Evolutionary conservation across 164 flowering plant genomes (phyloP).

Genomic region (Kingdonia uniflora): DNA sequence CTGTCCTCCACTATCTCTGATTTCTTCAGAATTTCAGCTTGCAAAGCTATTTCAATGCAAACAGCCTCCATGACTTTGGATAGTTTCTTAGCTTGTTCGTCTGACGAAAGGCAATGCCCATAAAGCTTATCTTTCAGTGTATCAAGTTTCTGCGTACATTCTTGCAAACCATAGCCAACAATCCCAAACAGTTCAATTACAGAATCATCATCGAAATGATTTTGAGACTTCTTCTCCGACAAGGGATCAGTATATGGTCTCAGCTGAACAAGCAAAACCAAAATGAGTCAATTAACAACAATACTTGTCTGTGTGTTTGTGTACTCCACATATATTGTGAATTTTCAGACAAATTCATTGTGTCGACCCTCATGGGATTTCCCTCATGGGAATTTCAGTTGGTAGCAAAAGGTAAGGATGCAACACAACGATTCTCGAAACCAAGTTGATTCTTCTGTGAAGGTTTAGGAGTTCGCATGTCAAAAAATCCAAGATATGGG

Average conservation of each 20-base stretch:
- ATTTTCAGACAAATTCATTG: too few relatives aligned
- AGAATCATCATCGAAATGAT: conserved; percentile 16
- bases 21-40: conserved; percentile 31
- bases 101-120: conserved; percentile 26
- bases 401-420: too few relatives aligned
- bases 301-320: too few relatives aligned
- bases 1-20: conserved; percentile 28
- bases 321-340: too few relatives aligned
- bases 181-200: conserved; percentile 20
- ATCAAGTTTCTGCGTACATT: conserved; percentile 28
- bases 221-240: conserved; percentile 16
- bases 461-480: too few relatives aligned
- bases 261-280: conserved; percentile 21
- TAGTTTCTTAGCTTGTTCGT: conserved; percentile 31
- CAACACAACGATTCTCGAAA: too few relatives aligned
- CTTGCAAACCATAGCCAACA: conserved; percentile 28
- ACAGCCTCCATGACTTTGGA: conserved; percentile 22
- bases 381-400: too few relatives aligned
- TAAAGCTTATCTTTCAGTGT: conserved; percentile 29
- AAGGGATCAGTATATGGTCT: conserved; percentile 15
- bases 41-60: conserved; percentile 27
- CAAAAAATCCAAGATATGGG: too few relatives aligned
- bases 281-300: background rate
- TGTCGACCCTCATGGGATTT: too few relatives aligned
- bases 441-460: too few relatives aligned